Percentiles rank a stretch among this genome's conserved stretches.
Evolutionary conservation across 148 eudicot species (phyloP).

Genomic region (Nepenthes mirabilis): DNA sequence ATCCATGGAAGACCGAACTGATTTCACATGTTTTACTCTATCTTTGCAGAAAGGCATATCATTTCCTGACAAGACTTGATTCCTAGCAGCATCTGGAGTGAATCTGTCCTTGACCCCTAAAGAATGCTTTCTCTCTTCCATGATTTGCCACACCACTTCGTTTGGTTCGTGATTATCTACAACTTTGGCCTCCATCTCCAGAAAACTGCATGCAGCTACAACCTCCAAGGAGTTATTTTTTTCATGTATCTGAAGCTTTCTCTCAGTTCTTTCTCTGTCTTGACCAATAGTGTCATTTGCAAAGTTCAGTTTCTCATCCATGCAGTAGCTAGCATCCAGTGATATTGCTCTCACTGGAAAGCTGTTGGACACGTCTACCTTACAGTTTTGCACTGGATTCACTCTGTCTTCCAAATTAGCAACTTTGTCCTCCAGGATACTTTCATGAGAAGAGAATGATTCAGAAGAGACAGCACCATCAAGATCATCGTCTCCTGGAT

Average conservation of each 20-base stretch:
- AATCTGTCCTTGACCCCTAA: slow-evolving; percentile 16
- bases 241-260: slow-evolving; percentile 2
- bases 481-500: not conserved
- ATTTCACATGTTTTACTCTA: slow-evolving; percentile 40
- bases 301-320: slow-evolving; percentile 10
- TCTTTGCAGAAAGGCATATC: slow-evolving; percentile 15
- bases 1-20: slow-evolving; percentile 55
- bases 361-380: slow-evolving; percentile 10
- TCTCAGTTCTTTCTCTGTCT: slow-evolving; percentile 8
- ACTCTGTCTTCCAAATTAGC: slow-evolving; percentile 8
- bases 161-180: slow-evolving; percentile 18
- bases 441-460: no score
- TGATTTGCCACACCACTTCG: slow-evolving; percentile 13
- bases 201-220: slow-evolving; percentile 8
- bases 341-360: slow-evolving; percentile 2
- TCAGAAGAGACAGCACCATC: no score
- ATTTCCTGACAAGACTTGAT: slow-evolving; percentile 19
- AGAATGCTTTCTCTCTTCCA: slow-evolving; percentile 15
- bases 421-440: slow-evolving; percentile 3
- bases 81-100: slow-evolving; percentile 13
- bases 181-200: slow-evolving; percentile 10
- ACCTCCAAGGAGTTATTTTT: slow-evolving; percentile 3
- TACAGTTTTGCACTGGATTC: slow-evolving; percentile 4
- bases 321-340: not conserved
- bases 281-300: slow-evolving; percentile 13